Evolutionary conservation across 2,329 filamentous ascomycete species (phyloP).

Genomic region (Colletotrichum destructivum): DNA sequence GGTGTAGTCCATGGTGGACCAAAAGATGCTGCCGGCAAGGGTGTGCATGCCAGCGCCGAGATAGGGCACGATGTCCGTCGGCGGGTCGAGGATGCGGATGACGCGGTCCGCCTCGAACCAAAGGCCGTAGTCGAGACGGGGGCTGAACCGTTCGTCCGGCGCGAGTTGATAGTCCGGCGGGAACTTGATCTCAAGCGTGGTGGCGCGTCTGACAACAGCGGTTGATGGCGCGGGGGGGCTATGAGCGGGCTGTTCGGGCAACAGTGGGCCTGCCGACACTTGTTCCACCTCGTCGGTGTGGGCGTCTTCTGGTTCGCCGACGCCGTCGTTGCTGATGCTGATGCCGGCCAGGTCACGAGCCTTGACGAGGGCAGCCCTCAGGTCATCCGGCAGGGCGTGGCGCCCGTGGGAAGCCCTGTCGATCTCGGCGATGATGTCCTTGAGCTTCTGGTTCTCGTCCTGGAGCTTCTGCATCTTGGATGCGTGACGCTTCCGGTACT

Average conservation of each 20-base stretch:
- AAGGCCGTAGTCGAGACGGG: conserved; percentile 41
- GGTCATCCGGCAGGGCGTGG: neutral
- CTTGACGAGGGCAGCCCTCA: conserved; percentile 1
- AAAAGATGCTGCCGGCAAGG: conserved; percentile 41
- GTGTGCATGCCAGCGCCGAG: conserved; percentile 25
- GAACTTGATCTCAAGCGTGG: accelerated
- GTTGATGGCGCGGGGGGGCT: neutral
- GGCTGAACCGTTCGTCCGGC: conserved; percentile 14
- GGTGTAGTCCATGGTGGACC: conserved; percentile 39
- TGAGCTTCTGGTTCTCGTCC: conserved; percentile 43
- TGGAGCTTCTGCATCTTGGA: conserved; percentile 43
- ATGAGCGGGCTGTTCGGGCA: neutral
- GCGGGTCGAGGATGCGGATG: conserved; percentile 34
- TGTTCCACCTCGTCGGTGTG: no score
- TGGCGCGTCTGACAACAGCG: neutral
- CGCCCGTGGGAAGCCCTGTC: neutral
- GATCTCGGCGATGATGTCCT: conserved; percentile 34
- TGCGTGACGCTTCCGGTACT: conserved; percentile 45
- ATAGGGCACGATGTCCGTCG: conserved; percentile 30
- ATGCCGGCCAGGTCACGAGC: conserved; percentile 27
- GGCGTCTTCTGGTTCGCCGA: neutral
- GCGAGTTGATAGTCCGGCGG: neutral
- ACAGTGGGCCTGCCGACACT: no score
- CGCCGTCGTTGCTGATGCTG: neutral
- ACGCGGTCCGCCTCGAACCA: conserved; percentile 35